Evolutionary conservation across 331 rosid genomes (phyloP).

Genomic region (Rosa hybrid): DNA sequence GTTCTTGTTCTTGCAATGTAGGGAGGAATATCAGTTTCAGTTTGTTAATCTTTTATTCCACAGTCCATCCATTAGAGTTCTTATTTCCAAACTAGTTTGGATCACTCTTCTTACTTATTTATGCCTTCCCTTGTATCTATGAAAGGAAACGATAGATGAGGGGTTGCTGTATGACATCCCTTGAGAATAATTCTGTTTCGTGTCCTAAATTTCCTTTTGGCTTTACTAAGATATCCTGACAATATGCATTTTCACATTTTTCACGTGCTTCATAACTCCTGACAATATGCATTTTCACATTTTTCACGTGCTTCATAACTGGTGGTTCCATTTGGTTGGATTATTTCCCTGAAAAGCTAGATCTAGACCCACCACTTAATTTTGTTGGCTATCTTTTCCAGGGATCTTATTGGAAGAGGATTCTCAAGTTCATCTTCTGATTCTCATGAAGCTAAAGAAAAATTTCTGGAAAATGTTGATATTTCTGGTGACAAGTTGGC

Average conservation of each 20-base stretch:
- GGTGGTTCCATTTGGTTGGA: not conserved
- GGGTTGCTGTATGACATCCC: not conserved
- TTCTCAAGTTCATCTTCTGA: slow-evolving; percentile 31
- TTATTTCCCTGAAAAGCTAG: not conserved
- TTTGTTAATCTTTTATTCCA: too few species aligned
- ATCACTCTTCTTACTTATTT: not conserved
- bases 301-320: not conserved
- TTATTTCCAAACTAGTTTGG: not conserved
- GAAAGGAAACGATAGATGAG: not conserved
- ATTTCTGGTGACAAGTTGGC: slow-evolving; percentile 50
- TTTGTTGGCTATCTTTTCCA: slow-evolving; percentile 24
- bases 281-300: not conserved
- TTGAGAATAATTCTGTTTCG: not conserved
- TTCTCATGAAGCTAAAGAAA: slow-evolving; percentile 40
- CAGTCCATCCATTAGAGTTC: not conserved
- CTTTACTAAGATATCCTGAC: not conserved
- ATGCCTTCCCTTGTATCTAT: not conserved
- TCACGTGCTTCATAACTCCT: not conserved
- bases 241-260: not conserved
- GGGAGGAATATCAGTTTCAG: too few species aligned
- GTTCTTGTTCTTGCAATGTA: not conserved
- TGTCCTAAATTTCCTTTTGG: not conserved
- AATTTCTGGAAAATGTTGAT: slow-evolving; percentile 35
- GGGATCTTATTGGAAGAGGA: slow-evolving; percentile 33
- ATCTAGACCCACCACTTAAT: not conserved